These are phyloP conservation scores for Polyporus arcularius DNA, from an alignment of 768 basidiomycete species.

Conservation along the genomic window DNA sequence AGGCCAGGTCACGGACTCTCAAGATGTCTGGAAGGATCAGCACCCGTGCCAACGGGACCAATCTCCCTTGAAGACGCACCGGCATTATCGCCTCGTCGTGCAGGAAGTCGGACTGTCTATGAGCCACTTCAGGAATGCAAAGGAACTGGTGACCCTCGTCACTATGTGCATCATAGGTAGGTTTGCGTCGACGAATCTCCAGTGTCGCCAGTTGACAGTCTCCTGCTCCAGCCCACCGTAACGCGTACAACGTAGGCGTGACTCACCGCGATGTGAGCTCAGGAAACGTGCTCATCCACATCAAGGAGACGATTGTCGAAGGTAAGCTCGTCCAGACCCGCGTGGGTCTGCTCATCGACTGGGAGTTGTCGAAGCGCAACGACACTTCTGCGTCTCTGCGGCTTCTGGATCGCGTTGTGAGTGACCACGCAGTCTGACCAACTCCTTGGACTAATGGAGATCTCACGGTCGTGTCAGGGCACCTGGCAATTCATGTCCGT, in stretches of 20 bases:
- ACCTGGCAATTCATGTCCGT: conserved; percentile 15
- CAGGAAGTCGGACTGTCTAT: conserved; percentile 5
- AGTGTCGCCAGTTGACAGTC: not conserved
- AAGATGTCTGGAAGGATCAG: not conserved
- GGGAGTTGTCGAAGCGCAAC: conserved; percentile 6
- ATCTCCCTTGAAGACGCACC: conserved; percentile 1
- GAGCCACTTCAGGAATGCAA: not conserved
- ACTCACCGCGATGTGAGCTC: conserved; percentile 13
- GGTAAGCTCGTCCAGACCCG: not conserved
- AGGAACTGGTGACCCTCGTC: not conserved
- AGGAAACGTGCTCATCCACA: conserved; percentile 8
- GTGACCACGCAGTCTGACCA: not conserved
- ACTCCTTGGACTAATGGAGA: no score
- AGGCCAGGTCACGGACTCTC: not conserved
- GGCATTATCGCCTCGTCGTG: conserved; percentile 12
- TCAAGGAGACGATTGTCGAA: not conserved
- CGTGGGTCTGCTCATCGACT: conserved; percentile 4
- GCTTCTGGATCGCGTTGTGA: not conserved
- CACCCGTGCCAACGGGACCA: not conserved
- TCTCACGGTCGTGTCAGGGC: not conserved
- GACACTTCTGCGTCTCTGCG: not conserved
- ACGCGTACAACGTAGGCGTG: not conserved
- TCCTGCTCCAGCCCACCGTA: not conserved
- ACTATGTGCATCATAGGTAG: not conserved
- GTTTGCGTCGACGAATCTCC: not conserved